Base-by-base conservation (phyloP, 257 asterid species). In the Rhazya stricta region DNA sequence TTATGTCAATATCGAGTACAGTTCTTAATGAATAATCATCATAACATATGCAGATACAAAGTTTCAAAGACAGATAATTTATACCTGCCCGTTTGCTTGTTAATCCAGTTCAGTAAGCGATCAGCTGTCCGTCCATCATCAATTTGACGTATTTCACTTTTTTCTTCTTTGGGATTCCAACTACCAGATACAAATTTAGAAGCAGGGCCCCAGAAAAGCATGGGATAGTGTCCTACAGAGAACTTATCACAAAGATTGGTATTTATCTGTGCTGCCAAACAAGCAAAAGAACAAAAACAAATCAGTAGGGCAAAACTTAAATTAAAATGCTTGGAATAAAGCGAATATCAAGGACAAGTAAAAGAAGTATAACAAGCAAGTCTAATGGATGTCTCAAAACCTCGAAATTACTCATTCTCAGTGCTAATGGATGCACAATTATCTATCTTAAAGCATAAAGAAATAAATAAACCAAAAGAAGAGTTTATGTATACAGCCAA, bases 181-280 rank as follows among this genome's bases (percentile, higher is more conserved):
- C 93, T 85, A 42, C 91, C 89, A 19, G 81, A 81, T 2, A 88
- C 90, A 85, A 94, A 94, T 85, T 89, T 90, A 57, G 96, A 85
- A 73, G 98, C 86, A 62, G 91, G 87, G 34, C 95, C 96, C 98
- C 98, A 92, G 16, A 92, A 80, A 78, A 92, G 97, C 86, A 85
- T 87, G 61, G 98, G 97, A 81, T 84, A 91, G 88, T 81, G 88
- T 60, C 58, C 82, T 21, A 94, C 91, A 58, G 96, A 89, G 86
- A 89, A 94, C 87, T 89, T 94, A 83, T 87, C 91, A 86, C 98
- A 94, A 57, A 94, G 88, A 53, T 89, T 79, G 43, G 83, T 82
- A 80, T 94, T 94, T 85, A 88, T 82, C 98, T 94, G 98, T 86
- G 89, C 96, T 94, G 98, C 88, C 98, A 89, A 88, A 85, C 76